Evolutionary conservation across 768 basidiomycete genomes (phyloP), one percentile per base, ranked within the genome.

Genomic region (Hygrocybe coccinea): DNA sequence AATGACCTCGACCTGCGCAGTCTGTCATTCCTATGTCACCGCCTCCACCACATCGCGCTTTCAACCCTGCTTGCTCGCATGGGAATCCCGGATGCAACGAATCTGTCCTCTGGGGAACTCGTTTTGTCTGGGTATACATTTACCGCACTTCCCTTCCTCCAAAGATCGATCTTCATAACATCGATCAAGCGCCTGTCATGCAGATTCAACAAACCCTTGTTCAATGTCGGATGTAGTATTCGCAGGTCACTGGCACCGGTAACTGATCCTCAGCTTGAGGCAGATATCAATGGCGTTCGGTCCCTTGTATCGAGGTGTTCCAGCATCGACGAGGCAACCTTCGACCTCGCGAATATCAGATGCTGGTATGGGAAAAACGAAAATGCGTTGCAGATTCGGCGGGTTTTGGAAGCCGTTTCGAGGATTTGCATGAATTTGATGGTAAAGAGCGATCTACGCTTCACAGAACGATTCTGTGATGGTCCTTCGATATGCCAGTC

Each of bases 31-130:
- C 51, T 65, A 19, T 71, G 62, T 11, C 58, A 61, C 25, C 60
- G 62, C 29, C 47, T 71, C 10, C 65, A 72, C 57, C 54, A 62
- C 47, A 56, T 69, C 39, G 64, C 67, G 0, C 59, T 70, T 12
- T 62, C 67, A 1, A 22, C 65, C 24, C 54, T 54, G 54, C 39
- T 56, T 29, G 38, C 38, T 4, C 22, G 34, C n/a, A 35, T 35
- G 10, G 55, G 47, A 12, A 37, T 54, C 10, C n/a, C 21, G 15
- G 29, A 34, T 48, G 39, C 19, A 29, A 51, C 14, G 2, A 21
- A 51, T 25, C 43, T 41, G 12, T n/a, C 25, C 22, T 50, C 57
- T 33, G 56, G 57, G 15, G 54, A 36, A 4, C n/a, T 59, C 14
- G 47, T 46, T 17, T 34, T 62, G 6, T 51, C 49, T n/a, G 43